A percentile compares a stretch with the other conserved stretches of the same genome.
Conservation (phyloP, 2,329 filamentous ascomycete genomes). For the Monilinia fructigena region DNA sequence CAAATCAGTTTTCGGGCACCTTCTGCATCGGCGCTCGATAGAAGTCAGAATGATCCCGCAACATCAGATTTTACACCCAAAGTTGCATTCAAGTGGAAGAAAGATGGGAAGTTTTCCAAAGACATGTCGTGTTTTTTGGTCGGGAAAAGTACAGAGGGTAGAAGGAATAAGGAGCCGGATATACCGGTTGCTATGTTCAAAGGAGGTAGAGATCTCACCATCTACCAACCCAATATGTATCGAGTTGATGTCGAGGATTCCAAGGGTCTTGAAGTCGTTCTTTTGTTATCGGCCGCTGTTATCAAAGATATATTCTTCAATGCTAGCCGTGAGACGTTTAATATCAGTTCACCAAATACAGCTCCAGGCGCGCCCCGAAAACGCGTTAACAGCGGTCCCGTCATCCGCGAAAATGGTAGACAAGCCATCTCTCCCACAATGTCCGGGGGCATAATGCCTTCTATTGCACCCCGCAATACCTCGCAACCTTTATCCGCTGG, state of each 20-base stretch:
- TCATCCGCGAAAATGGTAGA: conserved; percentile 30
- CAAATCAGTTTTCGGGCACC: conserved; percentile 80
- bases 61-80: conserved; percentile 62
- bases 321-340: conserved; percentile 73
- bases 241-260: conserved; percentile 90
- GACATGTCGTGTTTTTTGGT: conserved; percentile 87
- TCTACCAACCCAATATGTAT: conserved; percentile 91
- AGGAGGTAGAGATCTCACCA: conserved; percentile 66
- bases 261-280: conserved; percentile 84
- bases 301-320: conserved; percentile 65
- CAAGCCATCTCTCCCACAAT: conserved; percentile 31
- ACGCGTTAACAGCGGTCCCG: conserved; percentile 37
- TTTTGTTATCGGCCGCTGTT: conserved; percentile 63
- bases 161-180: conserved; percentile 87
- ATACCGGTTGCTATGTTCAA: conserved; percentile 91
- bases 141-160: conserved; percentile 70
- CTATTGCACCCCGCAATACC: conserved; percentile 23
- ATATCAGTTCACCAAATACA: conserved; percentile 55
- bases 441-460: conserved; percentile 33
- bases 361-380: conserved; percentile 26
- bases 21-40: conserved; percentile 74
- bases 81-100: conserved; percentile 83
- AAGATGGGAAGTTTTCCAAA: conserved; percentile 79
- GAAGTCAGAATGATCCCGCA: conserved; percentile 61
- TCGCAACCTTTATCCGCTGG: conserved; percentile 29